Evolutionary conservation across 1,284 basidiomycete species (phyloP), one percentile per base, ranked within the genome.

Genomic region (Marasmius sp.): DNA sequence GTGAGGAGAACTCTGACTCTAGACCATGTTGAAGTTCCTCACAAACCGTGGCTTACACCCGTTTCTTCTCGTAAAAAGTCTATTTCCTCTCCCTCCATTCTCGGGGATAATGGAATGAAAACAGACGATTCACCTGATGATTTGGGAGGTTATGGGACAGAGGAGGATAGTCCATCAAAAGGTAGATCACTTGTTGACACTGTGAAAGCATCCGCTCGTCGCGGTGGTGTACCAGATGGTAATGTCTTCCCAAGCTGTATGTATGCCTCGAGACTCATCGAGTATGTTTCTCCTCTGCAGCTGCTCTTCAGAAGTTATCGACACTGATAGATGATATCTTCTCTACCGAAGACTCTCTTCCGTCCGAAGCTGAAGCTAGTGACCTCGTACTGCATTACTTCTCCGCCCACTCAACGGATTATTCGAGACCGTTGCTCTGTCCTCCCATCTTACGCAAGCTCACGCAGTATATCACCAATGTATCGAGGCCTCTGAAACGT

Each of bases 301-400:
- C 41, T 45, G 62, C 49, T 39, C 54, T 64, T 4, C 61, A 64
- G 43, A 64, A 62, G 56, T 41, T 63, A 3, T 33, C 57, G 7
- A 80, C 81, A 6, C 72, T 90, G 18, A 78, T 96, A 1, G 93
- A 96, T 64, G 93, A 96, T 61, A 85, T 97, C 20, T 92, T 96
- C 66, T 93, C 96, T 71, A 92, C 94, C 0, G 92, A 96, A 70
- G 95, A 97, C 70, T 74, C 84, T 0, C 79, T 97, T 20, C 84
- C 91, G 2, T 81, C 88, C 0, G 88, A 92, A 62, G 77, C 85
- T 1, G 81, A 85, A 45, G 65, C 79, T 5, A 70, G 75, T 12
- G 85, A 87, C 60, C 75, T 94, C 9, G 81, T 87, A 10, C 68
- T 77, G 22, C 84, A 87, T 4, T 92, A 84, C 72, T 95, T 95